phyloP scores from a whole-genome alignment of 495 filamentous ascomycete species.

The Bacidia gigantensis region DNA sequence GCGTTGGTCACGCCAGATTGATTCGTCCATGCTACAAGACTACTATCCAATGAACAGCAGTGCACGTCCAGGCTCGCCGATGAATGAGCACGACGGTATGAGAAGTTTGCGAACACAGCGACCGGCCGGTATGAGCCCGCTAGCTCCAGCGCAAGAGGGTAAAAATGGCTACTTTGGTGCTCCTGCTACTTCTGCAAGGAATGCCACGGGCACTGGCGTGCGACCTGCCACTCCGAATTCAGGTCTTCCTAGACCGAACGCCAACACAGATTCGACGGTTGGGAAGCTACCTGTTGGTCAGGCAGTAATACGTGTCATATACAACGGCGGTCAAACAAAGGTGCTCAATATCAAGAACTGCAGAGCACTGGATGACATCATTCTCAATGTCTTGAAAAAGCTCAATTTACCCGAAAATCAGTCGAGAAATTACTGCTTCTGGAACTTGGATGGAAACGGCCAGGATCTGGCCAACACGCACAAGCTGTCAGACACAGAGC shows the following conservation, averaged over 20 bases:
- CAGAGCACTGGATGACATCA: constrained; percentile 80
- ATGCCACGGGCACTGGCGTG: constrained; percentile 26
- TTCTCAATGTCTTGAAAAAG: constrained; percentile 72
- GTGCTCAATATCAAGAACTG: constrained; percentile 81
- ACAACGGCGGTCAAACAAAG: constrained; percentile 76
- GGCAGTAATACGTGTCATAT: constrained; percentile 81
- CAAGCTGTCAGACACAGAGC: constrained; percentile 66
- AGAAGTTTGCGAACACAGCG: constrained; percentile 32
- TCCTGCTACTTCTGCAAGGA: constrained; percentile 33
- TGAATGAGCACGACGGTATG: constrained; percentile 37
- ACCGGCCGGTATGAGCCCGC: constrained; percentile 38
- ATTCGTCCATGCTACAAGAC: constrained; percentile 23
- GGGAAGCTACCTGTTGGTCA: constrained; percentile 64
- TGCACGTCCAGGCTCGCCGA: constrained; percentile 53
- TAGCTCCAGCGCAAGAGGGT: constrained; percentile 36
- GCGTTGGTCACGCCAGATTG: constrained; percentile 59
- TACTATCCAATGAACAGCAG: constrained; percentile 16
- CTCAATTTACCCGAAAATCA: constrained; percentile 62
- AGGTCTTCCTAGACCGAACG: constrained; percentile 16
- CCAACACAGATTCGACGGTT: constrained; percentile 67
- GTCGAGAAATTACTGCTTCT: constrained; percentile 70
- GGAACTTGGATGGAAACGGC: constrained; percentile 68
- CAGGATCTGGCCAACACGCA: constrained; percentile 64
- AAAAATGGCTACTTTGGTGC: constrained; percentile 38
- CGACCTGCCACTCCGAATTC: constrained; percentile 31